A percentile compares a stretch with the other conserved stretches of the same genome.
These are phyloP conservation scores for Inonotus obliquus DNA, from an alignment of 1,284 basidiomycete genomes.

Conservation along the genomic window DNA sequence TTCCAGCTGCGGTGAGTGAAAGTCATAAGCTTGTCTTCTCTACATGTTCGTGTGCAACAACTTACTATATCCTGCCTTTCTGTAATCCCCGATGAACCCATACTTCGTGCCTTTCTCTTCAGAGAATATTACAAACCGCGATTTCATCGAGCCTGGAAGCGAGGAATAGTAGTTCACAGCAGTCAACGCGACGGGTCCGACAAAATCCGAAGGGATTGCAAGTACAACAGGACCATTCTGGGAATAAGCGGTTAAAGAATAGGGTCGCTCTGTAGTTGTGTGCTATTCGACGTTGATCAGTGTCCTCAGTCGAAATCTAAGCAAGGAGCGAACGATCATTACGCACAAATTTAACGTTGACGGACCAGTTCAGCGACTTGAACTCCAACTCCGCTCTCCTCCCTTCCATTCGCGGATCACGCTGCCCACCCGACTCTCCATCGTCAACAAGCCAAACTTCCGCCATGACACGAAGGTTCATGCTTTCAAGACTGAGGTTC, in stretches of 20 bases:
- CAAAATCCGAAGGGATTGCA: slow-evolving; percentile 9
- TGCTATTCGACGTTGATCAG: not conserved
- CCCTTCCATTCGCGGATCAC: not conserved
- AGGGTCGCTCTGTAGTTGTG: not conserved
- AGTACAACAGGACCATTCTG: slow-evolving; percentile 2
- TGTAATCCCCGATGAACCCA: slow-evolving; percentile 8
- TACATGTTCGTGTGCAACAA: not conserved
- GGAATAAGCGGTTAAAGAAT: not conserved
- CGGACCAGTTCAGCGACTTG: not conserved
- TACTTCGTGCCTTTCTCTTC: slow-evolving; percentile 2
- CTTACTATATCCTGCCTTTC: slow-evolving; percentile 1
- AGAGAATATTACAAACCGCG: slow-evolving; percentile 2
- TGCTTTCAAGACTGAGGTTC: slow-evolving; percentile 1
- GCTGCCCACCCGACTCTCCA: not conserved
- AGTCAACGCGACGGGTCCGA: slow-evolving; percentile 4
- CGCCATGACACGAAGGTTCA: not conserved
- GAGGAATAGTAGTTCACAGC: not conserved
- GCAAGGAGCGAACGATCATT: not conserved
- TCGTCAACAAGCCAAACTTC: not conserved
- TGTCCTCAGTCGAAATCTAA: not conserved
- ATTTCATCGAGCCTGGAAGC: not conserved
- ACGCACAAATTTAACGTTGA: not conserved
- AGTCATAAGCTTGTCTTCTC: not conserved
- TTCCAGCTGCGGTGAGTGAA: not conserved
- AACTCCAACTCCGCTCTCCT: not conserved